A percentile compares a stretch with the other conserved stretches of the same genome.
Evolutionary conservation across 2,329 filamentous ascomycete species (phyloP).

Genomic region (Aspergillus quadricinctus): DNA sequence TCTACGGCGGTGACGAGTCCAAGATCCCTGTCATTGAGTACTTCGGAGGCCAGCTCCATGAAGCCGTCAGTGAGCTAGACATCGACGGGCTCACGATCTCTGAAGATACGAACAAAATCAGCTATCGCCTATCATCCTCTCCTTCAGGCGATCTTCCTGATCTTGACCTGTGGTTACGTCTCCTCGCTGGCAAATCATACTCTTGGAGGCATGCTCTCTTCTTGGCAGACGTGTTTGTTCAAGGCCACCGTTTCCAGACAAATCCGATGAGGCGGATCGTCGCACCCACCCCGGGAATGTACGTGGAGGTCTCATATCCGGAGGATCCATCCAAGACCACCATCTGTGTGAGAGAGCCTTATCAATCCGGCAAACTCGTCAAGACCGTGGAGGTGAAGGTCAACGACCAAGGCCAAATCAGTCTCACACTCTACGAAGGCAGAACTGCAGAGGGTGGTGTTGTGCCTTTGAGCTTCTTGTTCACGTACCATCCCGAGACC

Average conservation of each 20-base stretch:
- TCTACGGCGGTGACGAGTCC: conserved; percentile 69
- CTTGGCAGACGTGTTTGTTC: conserved; percentile 86
- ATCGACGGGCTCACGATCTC: conserved; percentile 82
- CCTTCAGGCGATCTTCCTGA: conserved; percentile 71
- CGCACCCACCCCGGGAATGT: conserved; percentile 76
- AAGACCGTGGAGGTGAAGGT: conserved; percentile 85
- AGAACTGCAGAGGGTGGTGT: conserved; percentile 79
- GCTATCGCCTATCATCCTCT: conserved; percentile 75
- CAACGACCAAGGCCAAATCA: conserved; percentile 70
- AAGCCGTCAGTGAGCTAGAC: conserved; percentile 67
- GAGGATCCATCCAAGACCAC: conserved; percentile 77
- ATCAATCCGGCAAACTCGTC: conserved; percentile 77
- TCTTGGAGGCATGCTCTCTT: conserved; percentile 96
- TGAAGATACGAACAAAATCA: conserved; percentile 73
- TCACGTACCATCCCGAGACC: conserved; percentile 90
- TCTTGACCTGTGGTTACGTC: conserved; percentile 76
- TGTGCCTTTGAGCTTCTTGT: conserved; percentile 78
- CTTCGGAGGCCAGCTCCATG: conserved; percentile 80
- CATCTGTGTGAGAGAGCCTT: conserved; percentile 83
- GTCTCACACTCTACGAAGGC: conserved; percentile 88
- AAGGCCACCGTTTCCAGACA: conserved; percentile 94
- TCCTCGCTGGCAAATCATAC: conserved; percentile 78
- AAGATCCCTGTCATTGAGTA: conserved; percentile 86
- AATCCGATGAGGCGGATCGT: conserved; percentile 94
- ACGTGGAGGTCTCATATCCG: conserved; percentile 80